phyloP scores from a whole-genome alignment of 345 rosid species.

The Aurinia saxatilis region DNA sequence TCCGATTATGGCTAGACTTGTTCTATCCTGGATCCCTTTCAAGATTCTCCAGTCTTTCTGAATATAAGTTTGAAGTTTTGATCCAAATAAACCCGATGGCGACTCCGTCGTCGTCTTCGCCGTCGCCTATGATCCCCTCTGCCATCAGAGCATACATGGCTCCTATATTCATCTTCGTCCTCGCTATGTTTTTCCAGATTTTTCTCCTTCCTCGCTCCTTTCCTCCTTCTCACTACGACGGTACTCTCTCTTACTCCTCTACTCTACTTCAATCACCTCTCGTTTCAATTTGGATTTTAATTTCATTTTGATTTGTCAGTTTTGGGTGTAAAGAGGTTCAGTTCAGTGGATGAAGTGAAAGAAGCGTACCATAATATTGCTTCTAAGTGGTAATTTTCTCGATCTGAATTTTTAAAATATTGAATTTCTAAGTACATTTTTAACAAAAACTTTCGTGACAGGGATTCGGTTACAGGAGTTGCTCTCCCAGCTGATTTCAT shows the following conservation, averaged over 20 bases:
- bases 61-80: too few relatives aligned
- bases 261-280: not conserved
- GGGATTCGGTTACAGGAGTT: too few relatives aligned
- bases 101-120: conserved; percentile 11
- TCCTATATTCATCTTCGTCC: conserved; percentile 53
- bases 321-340: conserved; percentile 48
- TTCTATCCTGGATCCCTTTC: too few relatives aligned
- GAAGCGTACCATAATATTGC: conserved; percentile 58
- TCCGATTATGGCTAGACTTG: too few relatives aligned
- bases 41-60: too few relatives aligned
- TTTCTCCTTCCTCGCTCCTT: conserved; percentile 66
- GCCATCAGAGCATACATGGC: conserved; percentile 48
- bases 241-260: conserved; percentile 29
- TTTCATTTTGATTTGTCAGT: conserved; percentile 30
- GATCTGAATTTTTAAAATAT: not conserved
- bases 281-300: not conserved
- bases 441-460: too few relatives aligned
- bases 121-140: conserved; percentile 25
- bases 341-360: conserved; percentile 55
- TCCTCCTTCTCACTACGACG: conserved; percentile 79
- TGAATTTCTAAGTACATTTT: too few relatives aligned
- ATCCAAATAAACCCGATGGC: conserved; percentile 34
- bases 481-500: conserved; percentile 43
- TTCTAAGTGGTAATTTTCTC: conserved; percentile 52
- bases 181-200: conserved; percentile 68